Percentiles rank a stretch among this genome's conserved stretches.
Conservation (phyloP, 352 stramenopile species). For the Phytophthora pinifolia region DNA sequence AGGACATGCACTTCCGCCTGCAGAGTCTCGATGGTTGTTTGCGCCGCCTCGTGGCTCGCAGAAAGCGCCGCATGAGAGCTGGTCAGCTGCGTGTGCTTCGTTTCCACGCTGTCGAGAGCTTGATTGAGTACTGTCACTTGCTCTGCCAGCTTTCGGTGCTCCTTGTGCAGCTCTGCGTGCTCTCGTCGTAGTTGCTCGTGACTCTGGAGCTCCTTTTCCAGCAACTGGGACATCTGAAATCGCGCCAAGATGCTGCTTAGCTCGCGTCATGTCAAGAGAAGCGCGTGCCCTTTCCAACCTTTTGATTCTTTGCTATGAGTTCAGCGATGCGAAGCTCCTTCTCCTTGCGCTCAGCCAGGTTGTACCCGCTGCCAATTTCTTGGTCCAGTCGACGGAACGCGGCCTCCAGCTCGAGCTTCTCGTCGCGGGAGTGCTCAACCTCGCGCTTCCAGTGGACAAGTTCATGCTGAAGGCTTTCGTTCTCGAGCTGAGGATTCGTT, state of each 20-base stretch:
- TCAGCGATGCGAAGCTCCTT: slow-evolving; percentile 66
- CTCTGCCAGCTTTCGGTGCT: slow-evolving; percentile 31
- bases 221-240: slow-evolving; percentile 46
- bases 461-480: slow-evolving; percentile 29
- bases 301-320: slow-evolving; percentile 60
- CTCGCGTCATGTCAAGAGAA: not conserved
- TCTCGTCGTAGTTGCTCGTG: slow-evolving; percentile 34
- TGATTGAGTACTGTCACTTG: slow-evolving; percentile 42
- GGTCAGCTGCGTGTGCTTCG: slow-evolving; percentile 36
- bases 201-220: slow-evolving; percentile 50
- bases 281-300: slow-evolving; percentile 19
- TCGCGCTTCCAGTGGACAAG: slow-evolving; percentile 36
- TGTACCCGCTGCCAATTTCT: slow-evolving; percentile 55
- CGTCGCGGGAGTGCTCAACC: slow-evolving; percentile 36
- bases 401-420: slow-evolving; percentile 44
- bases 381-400: slow-evolving; percentile 56
- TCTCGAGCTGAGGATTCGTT: slow-evolving; percentile 17
- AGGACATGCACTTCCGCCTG: slow-evolving; percentile 33
- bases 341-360: slow-evolving; percentile 56
- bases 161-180: slow-evolving; percentile 32
- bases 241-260: not conserved
- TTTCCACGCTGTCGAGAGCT: slow-evolving; percentile 38
- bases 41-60: slow-evolving; percentile 30
- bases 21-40: slow-evolving; percentile 33
- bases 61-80: slow-evolving; percentile 33